Percentiles rank a stretch among this genome's conserved stretches.
Conservation (phyloP, 2,329 filamentous ascomycete species). For the Trematosphaeria pertusa region DNA sequence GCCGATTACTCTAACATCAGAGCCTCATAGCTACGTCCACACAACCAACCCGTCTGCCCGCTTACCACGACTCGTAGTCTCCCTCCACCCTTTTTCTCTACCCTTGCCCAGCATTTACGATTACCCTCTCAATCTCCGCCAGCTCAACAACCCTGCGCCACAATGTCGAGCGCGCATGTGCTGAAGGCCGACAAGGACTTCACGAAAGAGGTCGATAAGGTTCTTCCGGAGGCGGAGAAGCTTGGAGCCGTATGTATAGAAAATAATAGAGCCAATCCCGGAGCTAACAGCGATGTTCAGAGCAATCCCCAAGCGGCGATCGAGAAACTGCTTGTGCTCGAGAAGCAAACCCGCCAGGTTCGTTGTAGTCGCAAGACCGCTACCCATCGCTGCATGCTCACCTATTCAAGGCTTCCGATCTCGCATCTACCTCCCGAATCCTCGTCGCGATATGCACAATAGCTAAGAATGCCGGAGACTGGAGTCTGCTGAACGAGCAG, state of each 20-base stretch:
- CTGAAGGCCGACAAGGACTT: constrained; percentile 99
- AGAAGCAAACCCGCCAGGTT: constrained; percentile 98
- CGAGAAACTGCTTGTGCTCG: constrained; percentile 88
- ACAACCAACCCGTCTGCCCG: background rate
- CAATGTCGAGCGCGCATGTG: constrained; percentile 79
- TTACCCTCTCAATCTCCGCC: constrained; percentile 2
- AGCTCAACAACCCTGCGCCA: constrained; percentile 32
- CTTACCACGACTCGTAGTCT: background rate
- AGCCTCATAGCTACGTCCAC: constrained; percentile 9
- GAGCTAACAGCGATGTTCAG: constrained; percentile 50
- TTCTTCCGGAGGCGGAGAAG: constrained; percentile 88
- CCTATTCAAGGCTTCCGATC: constrained; percentile 80
- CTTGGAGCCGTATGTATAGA: constrained; percentile 75
- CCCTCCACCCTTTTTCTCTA: background rate
- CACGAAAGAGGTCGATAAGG: constrained; percentile 92
- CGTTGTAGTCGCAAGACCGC: constrained; percentile 13
- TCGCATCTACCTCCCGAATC: constrained; percentile 90
- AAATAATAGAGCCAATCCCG: background rate
- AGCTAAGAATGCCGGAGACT: constrained; percentile 91
- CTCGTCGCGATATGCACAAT: constrained; percentile 89
- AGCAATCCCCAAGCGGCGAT: constrained; percentile 84
- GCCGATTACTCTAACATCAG: constrained; percentile 6
- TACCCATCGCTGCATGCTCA: constrained; percentile 27
- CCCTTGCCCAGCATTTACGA: no score
- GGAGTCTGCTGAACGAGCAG: constrained; percentile 95